Percentiles rank a stretch among this genome's conserved stretches.
Evolutionary conservation across 805 yeast genomes (phyloP).

Genomic region (Citeromyces nyonsensis): DNA sequence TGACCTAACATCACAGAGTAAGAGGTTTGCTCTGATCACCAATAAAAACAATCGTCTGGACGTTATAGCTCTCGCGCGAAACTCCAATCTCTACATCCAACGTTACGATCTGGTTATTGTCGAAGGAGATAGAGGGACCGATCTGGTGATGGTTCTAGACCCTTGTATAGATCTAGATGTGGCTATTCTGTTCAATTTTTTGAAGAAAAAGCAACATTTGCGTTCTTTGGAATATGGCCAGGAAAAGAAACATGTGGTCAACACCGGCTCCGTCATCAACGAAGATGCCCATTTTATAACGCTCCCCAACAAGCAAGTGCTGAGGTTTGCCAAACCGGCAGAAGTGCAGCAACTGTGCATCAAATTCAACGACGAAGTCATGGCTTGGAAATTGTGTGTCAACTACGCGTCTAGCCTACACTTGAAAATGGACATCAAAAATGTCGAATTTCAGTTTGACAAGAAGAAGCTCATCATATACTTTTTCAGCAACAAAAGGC

Average conservation of each 20-base stretch:
- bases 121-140: slow-evolving; percentile 79
- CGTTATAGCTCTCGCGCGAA: slow-evolving; percentile 49
- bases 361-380: slow-evolving; percentile 57
- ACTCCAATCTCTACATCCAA: slow-evolving; percentile 41
- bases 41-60: slow-evolving; percentile 36
- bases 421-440: slow-evolving; percentile 42
- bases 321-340: slow-evolving; percentile 61
- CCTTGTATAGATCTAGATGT: slow-evolving; percentile 46
- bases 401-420: slow-evolving; percentile 21
- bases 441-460: slow-evolving; percentile 74
- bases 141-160: slow-evolving; percentile 56
- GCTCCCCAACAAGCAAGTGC: slow-evolving; percentile 64
- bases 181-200: slow-evolving; percentile 58
- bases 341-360: slow-evolving; percentile 47
- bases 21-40: slow-evolving; percentile 17
- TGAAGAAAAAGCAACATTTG: slow-evolving; percentile 59
- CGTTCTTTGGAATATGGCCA: slow-evolving; percentile 27
- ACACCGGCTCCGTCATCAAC: slow-evolving; percentile 19
- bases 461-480: slow-evolving; percentile 64
- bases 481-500: slow-evolving; percentile 45
- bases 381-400: slow-evolving; percentile 52
- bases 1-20: slow-evolving; percentile 22
- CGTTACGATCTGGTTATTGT: slow-evolving; percentile 57
- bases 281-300: slow-evolving; percentile 47
- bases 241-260: slow-evolving; percentile 4